Conservation (phyloP, 495 filamentous ascomycete genomes). For the Penicillium waksmanii region DNA sequence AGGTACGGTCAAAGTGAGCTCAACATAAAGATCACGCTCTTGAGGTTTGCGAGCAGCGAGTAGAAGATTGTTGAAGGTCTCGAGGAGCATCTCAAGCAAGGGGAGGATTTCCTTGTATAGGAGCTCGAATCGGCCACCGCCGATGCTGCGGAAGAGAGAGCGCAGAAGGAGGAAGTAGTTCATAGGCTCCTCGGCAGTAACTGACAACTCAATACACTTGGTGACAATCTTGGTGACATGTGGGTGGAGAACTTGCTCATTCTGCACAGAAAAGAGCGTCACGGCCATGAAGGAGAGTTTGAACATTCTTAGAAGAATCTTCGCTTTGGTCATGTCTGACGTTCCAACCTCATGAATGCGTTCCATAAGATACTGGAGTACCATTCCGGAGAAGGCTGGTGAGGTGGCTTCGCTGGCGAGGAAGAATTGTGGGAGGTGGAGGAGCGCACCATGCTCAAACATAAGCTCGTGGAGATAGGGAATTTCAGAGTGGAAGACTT, state of each 20-base stretch:
- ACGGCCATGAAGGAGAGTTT: constrained; percentile 99
- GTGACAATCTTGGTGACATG: constrained; percentile 97
- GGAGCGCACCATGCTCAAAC: constrained; percentile 90
- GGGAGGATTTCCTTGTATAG: constrained; percentile 98
- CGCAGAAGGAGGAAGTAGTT: constrained; percentile 96
- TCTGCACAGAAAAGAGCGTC: constrained; percentile 89
- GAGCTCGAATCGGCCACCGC: constrained; percentile 94
- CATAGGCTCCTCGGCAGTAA: constrained; percentile 94
- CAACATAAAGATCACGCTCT: constrained; percentile 95
- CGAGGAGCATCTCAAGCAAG: constrained; percentile 93
- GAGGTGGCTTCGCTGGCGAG: constrained; percentile 97
- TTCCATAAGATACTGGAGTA: constrained; percentile 95
- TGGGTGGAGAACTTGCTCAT: constrained; percentile 91
- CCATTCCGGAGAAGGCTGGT: constrained; percentile 96
- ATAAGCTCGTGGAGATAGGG: constrained; percentile 96
- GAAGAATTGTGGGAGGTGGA: constrained; percentile 98
- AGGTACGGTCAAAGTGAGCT: constrained; percentile 93
- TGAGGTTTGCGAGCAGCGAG: constrained; percentile 84
- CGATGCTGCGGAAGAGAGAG: constrained; percentile 93
- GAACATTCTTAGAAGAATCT: constrained; percentile 91
- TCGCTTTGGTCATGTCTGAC: constrained; percentile 84
- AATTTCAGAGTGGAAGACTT: constrained; percentile 97
- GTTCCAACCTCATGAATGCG: constrained; percentile 93
- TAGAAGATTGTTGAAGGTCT: constrained; percentile 93
- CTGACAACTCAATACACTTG: constrained; percentile 92